phyloP scores from a whole-genome alignment of 2,329 filamentous ascomycete genomes.

The Alternaria sp. region DNA sequence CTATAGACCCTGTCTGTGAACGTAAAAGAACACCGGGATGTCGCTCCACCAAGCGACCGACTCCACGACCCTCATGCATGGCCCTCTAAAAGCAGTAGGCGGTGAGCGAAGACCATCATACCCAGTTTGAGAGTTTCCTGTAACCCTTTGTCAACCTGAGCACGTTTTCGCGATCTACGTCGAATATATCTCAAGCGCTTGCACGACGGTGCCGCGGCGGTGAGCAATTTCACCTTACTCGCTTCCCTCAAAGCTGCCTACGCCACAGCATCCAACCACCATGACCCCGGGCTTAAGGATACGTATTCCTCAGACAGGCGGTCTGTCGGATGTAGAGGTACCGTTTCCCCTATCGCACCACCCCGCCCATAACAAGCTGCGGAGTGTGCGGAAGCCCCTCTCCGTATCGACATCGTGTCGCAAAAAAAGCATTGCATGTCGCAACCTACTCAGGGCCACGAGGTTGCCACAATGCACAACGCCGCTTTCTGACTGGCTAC shows the following conservation, averaged over 20 bases:
- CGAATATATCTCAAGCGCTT: slow-evolving; percentile 9
- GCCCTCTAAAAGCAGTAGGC: slow-evolving; percentile 19
- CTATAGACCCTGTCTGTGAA: slow-evolving; percentile 12
- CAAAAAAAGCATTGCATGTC: slow-evolving; percentile 11
- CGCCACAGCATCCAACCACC: slow-evolving; percentile 11
- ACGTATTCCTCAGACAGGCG: slow-evolving; percentile 17
- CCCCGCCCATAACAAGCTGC: slow-evolving; percentile 21
- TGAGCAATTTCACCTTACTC: slow-evolving; percentile 17
- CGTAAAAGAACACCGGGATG: slow-evolving; percentile 4
- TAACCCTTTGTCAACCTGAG: neutral
- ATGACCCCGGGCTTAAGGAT: slow-evolving; percentile 12
- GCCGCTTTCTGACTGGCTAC: slow-evolving; percentile 16
- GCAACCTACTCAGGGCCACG: slow-evolving; percentile 21
- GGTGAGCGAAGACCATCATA: slow-evolving; percentile 7
- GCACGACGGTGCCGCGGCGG: slow-evolving; percentile 16
- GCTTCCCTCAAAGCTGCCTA: slow-evolving; percentile 1
- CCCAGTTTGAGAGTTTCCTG: neutral
- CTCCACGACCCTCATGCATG: slow-evolving; percentile 16
- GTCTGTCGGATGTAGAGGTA: slow-evolving; percentile 32
- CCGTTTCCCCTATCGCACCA: slow-evolving; percentile 22
- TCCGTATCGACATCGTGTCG: slow-evolving; percentile 17
- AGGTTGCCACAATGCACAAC: slow-evolving; percentile 20
- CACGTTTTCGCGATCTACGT: slow-evolving; percentile 1
- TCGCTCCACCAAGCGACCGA: slow-evolving; percentile 16
- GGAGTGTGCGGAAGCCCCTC: slow-evolving; percentile 30